Percentiles rank a stretch among this genome's conserved stretches.
phyloP scores from a whole-genome alignment of 1,284 basidiomycete species.

The Puccinia hordei region DNA sequence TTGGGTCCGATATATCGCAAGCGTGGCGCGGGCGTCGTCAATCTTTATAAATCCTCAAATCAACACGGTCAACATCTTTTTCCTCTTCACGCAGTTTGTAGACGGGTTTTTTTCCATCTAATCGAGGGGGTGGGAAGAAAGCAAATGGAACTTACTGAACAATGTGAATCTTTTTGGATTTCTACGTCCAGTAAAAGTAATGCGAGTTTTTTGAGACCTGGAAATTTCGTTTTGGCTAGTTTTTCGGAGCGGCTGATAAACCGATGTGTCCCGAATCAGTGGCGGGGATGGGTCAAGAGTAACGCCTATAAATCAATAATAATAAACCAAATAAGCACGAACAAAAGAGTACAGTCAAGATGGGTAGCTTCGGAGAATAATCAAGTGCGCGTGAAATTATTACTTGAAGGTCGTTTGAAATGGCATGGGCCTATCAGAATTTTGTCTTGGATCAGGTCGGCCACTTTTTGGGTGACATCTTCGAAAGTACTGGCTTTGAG shows the following conservation, averaged over 20 bases:
- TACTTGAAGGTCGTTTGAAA: slow-evolving; percentile 87
- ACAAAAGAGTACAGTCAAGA: too few species aligned
- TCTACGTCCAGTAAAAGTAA: slow-evolving; percentile 77
- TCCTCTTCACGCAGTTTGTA: slow-evolving; percentile 36
- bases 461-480: slow-evolving; percentile 77
- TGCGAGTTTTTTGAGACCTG: slow-evolving; percentile 78
- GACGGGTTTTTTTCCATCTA: slow-evolving; percentile 56
- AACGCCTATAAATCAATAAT: slow-evolving; percentile 67
- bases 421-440: slow-evolving; percentile 91
- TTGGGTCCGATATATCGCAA: slow-evolving; percentile 89
- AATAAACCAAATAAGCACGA: neutral
- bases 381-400: slow-evolving; percentile 52
- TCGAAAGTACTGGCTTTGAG: slow-evolving; percentile 72
- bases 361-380: neutral
- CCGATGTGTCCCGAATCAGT: slow-evolving; percentile 81
- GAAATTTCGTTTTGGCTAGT: slow-evolving; percentile 66
- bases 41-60: slow-evolving; percentile 64
- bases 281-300: slow-evolving; percentile 82
- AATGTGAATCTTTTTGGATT: slow-evolving; percentile 86
- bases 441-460: slow-evolving; percentile 74
- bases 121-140: slow-evolving; percentile 18
- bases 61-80: neutral
- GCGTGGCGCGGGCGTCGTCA: slow-evolving; percentile 89
- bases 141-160: slow-evolving; percentile 66
- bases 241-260: slow-evolving; percentile 62